Percentiles rank a stretch among this genome's conserved stretches.
Evolutionary conservation across 192 early-diverging fungal genomes (phyloP).

Genomic region (Polychytrium aggregatum): DNA sequence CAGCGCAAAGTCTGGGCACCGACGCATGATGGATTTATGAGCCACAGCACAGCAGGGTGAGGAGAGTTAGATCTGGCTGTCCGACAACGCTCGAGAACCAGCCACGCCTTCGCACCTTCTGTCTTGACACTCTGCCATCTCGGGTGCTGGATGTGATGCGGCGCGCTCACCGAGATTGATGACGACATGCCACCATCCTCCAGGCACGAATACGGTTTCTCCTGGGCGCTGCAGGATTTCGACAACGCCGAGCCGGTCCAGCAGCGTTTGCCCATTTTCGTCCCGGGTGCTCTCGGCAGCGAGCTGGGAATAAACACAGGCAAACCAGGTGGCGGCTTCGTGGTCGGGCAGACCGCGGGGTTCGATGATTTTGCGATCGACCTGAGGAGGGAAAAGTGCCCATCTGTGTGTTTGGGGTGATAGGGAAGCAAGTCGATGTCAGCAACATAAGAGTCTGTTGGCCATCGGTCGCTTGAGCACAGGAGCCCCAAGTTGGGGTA

Average conservation of each 20-base stretch:
- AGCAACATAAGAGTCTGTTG: neutral
- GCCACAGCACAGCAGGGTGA: neutral
- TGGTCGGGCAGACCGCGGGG: constrained; percentile 42
- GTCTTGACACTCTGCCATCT: too few species aligned
- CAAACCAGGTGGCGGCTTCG: constrained; percentile 69
- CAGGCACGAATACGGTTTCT: constrained; percentile 73
- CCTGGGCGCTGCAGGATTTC: constrained; percentile 60
- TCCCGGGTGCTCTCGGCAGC: constrained; percentile 3
- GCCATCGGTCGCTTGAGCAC: neutral
- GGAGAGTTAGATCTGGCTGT: neutral
- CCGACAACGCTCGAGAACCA: too few species aligned
- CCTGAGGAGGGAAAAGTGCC: constrained; percentile 65
- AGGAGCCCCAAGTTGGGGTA: neutral
- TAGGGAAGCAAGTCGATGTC: too few species aligned
- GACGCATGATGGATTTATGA: constrained; percentile 1
- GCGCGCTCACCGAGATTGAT: constrained; percentile 52
- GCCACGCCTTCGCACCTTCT: too few species aligned
- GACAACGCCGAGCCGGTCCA: constrained; percentile 52
- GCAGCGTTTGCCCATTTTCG: constrained; percentile 29
- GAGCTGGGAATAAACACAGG: constrained; percentile 33
- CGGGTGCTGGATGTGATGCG: too few species aligned
- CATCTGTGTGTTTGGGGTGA: too few species aligned
- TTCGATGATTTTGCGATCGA: constrained; percentile 43
- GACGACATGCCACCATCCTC: constrained; percentile 70
- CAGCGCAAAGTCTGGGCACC: constrained; percentile 50